A percentile compares a stretch with the other conserved stretches of the same genome.
phyloP scores from a whole-genome alignment of 2,329 filamentous ascomycete genomes.

The Colletotrichum salicis region DNA sequence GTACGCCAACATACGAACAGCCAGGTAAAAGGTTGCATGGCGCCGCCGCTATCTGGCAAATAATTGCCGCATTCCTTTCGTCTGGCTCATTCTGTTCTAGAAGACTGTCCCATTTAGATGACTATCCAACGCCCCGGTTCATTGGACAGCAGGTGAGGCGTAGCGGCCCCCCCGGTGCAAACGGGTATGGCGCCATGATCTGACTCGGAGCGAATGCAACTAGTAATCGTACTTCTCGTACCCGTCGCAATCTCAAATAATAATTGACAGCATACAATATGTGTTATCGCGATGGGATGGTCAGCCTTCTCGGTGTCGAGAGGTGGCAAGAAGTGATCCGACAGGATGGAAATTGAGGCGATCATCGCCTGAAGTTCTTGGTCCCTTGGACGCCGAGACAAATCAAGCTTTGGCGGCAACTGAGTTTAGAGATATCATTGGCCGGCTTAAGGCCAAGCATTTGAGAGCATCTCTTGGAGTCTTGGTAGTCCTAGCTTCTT shows the following conservation, averaged over 20 bases:
- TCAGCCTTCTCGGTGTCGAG: not conserved
- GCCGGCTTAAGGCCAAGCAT: constrained; percentile 11
- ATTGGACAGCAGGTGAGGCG: constrained; percentile 15
- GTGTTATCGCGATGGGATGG: not conserved
- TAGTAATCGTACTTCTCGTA: not conserved
- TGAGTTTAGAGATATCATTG: constrained; percentile 2
- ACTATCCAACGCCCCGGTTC: not conserved
- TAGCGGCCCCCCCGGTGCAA: constrained; percentile 5
- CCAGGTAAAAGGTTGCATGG: not conserved
- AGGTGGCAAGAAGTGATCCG: not conserved
- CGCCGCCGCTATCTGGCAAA: constrained; percentile 2
- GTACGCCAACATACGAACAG: not conserved
- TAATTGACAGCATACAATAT: not conserved
- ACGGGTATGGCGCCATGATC: constrained; percentile 4
- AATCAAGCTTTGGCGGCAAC: constrained; percentile 19
- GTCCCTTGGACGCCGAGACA: constrained; percentile 17
- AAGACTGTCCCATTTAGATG: not conserved
- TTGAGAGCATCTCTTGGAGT: not conserved
- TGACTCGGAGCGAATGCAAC: constrained; percentile 9
- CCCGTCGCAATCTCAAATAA: constrained; percentile 4
- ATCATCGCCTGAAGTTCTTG: not conserved
- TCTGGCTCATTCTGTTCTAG: constrained; percentile 10
- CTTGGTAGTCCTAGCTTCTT: constrained; percentile 9
- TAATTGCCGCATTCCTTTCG: constrained; percentile 11
- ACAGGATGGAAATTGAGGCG: not conserved